Conservation (phyloP, 768 basidiomycete genomes). For the Pseudohyphozyma bogoriensis region DNA sequence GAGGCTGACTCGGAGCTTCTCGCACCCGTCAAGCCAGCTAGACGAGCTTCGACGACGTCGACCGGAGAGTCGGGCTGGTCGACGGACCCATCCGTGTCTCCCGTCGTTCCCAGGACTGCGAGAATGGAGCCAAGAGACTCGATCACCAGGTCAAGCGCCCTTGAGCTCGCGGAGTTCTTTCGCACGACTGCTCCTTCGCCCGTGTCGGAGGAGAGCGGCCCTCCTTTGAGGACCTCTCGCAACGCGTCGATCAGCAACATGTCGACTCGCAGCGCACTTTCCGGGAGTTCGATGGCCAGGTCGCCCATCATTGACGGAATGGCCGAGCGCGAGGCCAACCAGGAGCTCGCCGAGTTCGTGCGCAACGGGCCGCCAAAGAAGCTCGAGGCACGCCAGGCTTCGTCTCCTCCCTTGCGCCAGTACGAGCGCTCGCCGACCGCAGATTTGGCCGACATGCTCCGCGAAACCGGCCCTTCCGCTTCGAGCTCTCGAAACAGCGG, state of each 20-base stretch:
- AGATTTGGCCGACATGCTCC: conserved; percentile 10
- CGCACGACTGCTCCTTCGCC: background rate
- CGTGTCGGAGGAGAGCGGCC: background rate
- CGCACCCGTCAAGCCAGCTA: background rate
- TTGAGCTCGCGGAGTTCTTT: background rate
- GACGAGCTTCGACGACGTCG: background rate
- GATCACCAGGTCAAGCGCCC: background rate
- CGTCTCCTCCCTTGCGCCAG: background rate
- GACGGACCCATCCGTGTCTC: background rate
- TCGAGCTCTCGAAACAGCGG: no score
- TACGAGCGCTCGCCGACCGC: background rate
- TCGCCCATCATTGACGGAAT: background rate
- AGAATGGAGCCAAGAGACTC: conserved; percentile 6
- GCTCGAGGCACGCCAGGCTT: no score
- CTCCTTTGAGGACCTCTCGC: background rate
- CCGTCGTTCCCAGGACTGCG: background rate
- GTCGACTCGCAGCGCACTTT: background rate
- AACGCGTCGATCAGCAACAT: background rate
- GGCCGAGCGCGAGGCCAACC: background rate
- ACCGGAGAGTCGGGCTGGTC: background rate
- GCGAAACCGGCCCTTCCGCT: background rate
- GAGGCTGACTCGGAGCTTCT: background rate
- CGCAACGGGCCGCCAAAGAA: conserved; percentile 5
- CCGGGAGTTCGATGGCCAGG: background rate
- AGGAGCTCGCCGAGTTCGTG: conserved; percentile 19